Base-by-base conservation (phyloP, 371 early-diverging fungal genomes). In the Synchytrium microbalum region DNA sequence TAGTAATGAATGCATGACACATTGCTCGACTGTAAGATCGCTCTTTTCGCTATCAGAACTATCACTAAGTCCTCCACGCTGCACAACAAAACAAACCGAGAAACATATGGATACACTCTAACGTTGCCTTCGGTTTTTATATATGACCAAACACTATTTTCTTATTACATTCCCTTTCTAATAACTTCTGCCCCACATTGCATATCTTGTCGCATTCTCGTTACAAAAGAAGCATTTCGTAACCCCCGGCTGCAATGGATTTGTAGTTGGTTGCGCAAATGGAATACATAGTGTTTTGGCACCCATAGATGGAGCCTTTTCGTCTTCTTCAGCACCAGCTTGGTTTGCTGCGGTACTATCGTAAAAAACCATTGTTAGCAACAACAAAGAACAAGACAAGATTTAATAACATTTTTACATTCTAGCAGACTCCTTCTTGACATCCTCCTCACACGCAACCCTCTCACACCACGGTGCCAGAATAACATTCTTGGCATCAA, bases 271-370 rank as follows among this genome's bases (percentile, higher is more conserved):
- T 83, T 96, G 93, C 57, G 85, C 82, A 74, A 93, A 93, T 25
- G 99, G 99, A 74, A 98, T 95, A 81, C 99, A 99, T 58, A 99
- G 87, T 3, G 98, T 91, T 79, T 99, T 99, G 69, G 99, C 99
- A 61, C 99, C 99, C 94, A 95, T 95, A 26, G 93, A 90, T 59
- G 96, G 93, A 62, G 96, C 99, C 75, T 89, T 88, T 56, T 94
- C 96, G 69, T 98, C 96, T 67, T 86, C 86, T 32, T 88, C 86
- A 77, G 91, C 90, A 62, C 84, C 88, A 27, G 79, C 81, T 32
- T 75, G 51, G 14, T 51, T 23, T 51, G 51, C 75, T 54, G 82
- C 82, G 52, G 78, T 80, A n/a, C n/a, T n/a, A n/a, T n/a, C n/a
- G 61, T 30, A 26, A 57, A 29, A 38, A 30, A 32, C 19, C 24